Conservation (phyloP, 345 rosid genomes). For the Bruguiera sexangula region DNA sequence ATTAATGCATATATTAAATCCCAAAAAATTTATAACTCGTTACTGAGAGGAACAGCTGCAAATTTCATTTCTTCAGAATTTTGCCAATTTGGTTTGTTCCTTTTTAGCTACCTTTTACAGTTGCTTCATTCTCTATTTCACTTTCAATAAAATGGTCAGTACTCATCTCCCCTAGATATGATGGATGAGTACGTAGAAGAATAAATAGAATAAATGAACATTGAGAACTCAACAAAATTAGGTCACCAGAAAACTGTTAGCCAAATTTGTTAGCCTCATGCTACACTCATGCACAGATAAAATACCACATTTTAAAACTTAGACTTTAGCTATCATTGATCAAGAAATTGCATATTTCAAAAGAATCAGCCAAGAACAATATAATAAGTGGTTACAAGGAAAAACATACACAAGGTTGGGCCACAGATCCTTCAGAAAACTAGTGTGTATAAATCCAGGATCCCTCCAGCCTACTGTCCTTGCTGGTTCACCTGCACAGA, state of each 20-base stretch:
- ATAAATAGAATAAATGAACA: neutral
- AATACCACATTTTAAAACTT: neutral
- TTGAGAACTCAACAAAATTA: neutral
- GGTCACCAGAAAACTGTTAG: neutral
- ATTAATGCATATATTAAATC: no score
- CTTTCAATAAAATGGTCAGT: no score
- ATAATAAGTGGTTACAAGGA: neutral
- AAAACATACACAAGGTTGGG: slow-evolving; percentile 49
- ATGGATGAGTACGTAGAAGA: neutral
- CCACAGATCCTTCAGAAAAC: slow-evolving; percentile 67
- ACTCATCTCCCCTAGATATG: no score
- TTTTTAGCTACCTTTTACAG: no score
- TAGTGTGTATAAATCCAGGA: slow-evolving; percentile 72
- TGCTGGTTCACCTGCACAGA: slow-evolving; percentile 53
- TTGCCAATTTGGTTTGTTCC: no score
- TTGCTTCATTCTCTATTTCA: no score
- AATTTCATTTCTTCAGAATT: no score
- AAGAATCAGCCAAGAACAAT: neutral
- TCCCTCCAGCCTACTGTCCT: slow-evolving; percentile 79
- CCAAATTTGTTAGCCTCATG: neutral
- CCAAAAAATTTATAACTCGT: no score
- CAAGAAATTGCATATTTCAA: no score
- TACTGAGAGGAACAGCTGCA: no score
- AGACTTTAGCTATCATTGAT: no score
- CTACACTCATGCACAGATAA: neutral